Evolutionary conservation across 202 grass and related monocot genomes (phyloP).

Genomic region (Brachypodium distachyon): DNA sequence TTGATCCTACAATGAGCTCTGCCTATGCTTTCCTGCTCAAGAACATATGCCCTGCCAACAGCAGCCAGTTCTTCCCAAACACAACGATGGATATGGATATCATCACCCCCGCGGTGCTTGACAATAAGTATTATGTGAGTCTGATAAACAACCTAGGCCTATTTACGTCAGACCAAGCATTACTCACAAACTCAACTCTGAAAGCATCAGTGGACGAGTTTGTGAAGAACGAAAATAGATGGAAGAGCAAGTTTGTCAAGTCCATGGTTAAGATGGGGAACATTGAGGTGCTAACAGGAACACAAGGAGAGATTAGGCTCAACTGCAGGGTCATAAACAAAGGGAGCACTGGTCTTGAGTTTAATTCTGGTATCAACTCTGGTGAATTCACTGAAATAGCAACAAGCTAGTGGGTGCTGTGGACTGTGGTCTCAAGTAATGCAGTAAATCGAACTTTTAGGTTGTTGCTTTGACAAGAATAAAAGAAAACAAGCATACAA

Average conservation of each 20-base stretch:
- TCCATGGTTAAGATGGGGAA: constrained; percentile 75
- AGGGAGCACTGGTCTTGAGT: constrained; percentile 16
- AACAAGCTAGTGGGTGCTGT: background rate
- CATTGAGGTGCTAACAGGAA: constrained; percentile 65
- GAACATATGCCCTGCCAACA: constrained; percentile 31
- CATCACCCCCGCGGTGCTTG: constrained; percentile 48
- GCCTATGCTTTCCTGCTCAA: constrained; percentile 35
- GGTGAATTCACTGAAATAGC: background rate
- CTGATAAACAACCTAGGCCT: constrained; percentile 42
- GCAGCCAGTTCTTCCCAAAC: constrained; percentile 30
- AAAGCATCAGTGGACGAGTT: constrained; percentile 39
- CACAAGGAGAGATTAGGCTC: constrained; percentile 59
- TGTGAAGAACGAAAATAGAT: constrained; percentile 38
- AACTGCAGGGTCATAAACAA: constrained; percentile 70
- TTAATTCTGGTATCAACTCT: background rate
- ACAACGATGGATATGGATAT: constrained; percentile 36
- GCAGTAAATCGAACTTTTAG: background rate
- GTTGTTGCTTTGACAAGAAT: background rate
- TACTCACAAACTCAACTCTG: constrained; percentile 56
- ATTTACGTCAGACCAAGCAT: constrained; percentile 59
- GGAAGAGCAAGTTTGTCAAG: constrained; percentile 56
- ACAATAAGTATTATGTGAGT: constrained; percentile 70
- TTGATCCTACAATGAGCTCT: constrained; percentile 31
- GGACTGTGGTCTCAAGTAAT: background rate
- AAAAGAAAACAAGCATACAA: background rate